phyloP scores from a whole-genome alignment of 73 alveolate genomes.

The Uronychia setigera region DNA sequence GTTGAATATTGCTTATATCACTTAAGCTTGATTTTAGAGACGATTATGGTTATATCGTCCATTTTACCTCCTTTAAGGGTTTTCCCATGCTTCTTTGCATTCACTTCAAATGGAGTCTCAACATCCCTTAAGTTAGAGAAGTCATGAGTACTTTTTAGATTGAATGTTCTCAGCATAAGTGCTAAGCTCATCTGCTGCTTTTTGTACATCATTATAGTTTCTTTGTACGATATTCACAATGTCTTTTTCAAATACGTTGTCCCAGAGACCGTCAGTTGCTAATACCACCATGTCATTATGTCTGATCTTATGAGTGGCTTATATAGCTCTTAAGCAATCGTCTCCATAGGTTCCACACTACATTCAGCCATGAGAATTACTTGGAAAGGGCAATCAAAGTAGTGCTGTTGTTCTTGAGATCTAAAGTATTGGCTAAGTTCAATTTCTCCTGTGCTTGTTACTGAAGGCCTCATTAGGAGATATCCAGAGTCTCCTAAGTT shows the following conservation, averaged over 20 bases:
- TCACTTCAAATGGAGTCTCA: too few species aligned
- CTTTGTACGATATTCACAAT: background rate
- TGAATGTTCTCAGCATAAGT: background rate
- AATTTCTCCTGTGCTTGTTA: constrained; percentile 4
- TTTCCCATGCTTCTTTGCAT: too few species aligned
- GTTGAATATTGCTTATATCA: too few species aligned
- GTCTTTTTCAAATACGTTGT: constrained; percentile 19
- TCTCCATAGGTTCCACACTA: constrained; percentile 29
- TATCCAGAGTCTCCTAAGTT: constrained; percentile 74
- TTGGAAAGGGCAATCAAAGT: constrained; percentile 75
- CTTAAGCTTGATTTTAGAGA: constrained; percentile 12
- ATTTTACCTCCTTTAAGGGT: background rate
- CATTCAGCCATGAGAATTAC: constrained; percentile 19
- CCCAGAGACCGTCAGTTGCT: constrained; percentile 54
- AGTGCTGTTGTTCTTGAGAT: constrained; percentile 66
- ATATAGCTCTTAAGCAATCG: constrained; percentile 14
- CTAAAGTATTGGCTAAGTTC: constrained; percentile 26
- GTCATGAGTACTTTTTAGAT: background rate
- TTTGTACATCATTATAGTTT: background rate
- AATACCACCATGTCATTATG: constrained; percentile 35
- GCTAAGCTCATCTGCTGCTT: background rate
- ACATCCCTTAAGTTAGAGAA: too few species aligned
- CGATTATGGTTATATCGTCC: background rate
- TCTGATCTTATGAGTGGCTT: background rate
- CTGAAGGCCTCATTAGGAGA: constrained; percentile 28